phyloP scores from a whole-genome alignment of 2,329 filamentous ascomycete species.

The Sporothrix euskadiensis region DNA sequence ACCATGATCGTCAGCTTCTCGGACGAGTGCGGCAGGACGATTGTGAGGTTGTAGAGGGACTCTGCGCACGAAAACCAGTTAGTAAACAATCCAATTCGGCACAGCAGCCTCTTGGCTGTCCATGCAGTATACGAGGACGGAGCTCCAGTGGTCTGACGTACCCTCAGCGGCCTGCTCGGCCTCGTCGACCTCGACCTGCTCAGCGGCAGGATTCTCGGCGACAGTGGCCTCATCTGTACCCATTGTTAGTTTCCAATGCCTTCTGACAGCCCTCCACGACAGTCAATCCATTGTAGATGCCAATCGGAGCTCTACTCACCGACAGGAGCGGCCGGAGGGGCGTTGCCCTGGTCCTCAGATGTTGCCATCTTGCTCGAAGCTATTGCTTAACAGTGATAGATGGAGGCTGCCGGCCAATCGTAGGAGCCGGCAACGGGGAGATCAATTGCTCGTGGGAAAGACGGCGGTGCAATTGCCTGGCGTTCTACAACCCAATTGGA shows the following conservation, averaged over 20 bases:
- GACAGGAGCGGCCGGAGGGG: conserved; percentile 26
- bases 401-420: conserved; percentile 15
- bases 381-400: background rate
- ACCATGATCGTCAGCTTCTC: conserved; percentile 85
- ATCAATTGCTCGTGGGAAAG: background rate
- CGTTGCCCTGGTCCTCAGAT: conserved; percentile 26
- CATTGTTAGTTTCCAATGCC: conserved; percentile 9
- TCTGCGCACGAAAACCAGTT: conserved; percentile 34
- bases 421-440: conserved; percentile 15
- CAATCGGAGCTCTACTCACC: conserved; percentile 22
- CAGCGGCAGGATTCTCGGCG: conserved; percentile 30
- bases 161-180: conserved; percentile 40
- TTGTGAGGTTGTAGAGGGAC: conserved; percentile 64
- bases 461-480: background rate
- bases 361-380: conserved; percentile 24
- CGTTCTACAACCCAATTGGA: conserved; percentile 3
- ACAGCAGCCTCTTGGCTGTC: background rate
- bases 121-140: background rate
- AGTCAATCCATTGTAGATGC: background rate
- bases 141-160: conserved; percentile 34
- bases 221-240: conserved; percentile 24
- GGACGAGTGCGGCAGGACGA: conserved; percentile 78
- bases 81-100: background rate
- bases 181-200: conserved; percentile 31
- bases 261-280: background rate